Evolutionary conservation across 208 protist species (phyloP).

Genomic region (Wallacemonas collosoma): DNA sequence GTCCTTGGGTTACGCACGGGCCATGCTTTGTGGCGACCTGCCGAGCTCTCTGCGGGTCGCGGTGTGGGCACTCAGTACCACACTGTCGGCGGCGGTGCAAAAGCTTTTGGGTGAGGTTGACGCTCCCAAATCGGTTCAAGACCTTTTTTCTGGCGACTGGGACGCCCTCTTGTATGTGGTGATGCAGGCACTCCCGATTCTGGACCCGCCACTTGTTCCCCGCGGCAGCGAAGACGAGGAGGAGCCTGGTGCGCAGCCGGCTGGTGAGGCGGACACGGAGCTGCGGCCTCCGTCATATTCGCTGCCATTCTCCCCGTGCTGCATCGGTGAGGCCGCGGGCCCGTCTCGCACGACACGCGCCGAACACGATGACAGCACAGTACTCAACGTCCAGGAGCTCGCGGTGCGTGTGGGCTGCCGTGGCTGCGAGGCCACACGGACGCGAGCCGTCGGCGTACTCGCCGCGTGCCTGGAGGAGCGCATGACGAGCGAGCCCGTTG

Average conservation of each 20-base stretch:
- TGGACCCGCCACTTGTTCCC: not conserved
- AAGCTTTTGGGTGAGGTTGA: constrained; percentile 3
- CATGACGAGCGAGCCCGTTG: not conserved
- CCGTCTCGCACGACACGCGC: not conserved
- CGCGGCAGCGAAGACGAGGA: not conserved
- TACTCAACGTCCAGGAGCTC: no score
- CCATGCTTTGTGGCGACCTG: constrained; percentile 43
- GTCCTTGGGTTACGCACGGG: constrained; percentile 26
- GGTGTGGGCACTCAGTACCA: constrained; percentile 19
- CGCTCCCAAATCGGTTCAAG: not conserved
- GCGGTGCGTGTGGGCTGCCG: not conserved
- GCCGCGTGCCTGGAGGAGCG: not conserved
- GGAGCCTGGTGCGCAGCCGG: not conserved
- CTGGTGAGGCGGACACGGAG: not conserved
- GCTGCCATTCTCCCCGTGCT: constrained; percentile 13
- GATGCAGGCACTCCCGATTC: constrained; percentile 20
- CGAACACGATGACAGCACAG: no score
- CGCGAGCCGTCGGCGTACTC: constrained; percentile 5
- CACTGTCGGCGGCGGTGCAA: constrained; percentile 21
- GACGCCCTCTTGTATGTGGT: constrained; percentile 11
- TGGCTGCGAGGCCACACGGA: not conserved
- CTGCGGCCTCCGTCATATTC: not conserved
- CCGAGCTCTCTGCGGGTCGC: constrained; percentile 14
- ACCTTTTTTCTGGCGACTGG: not conserved
- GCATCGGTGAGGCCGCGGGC: not conserved